phyloP scores from a whole-genome alignment of 768 basidiomycete genomes.

The Mycena indigotica region DNA sequence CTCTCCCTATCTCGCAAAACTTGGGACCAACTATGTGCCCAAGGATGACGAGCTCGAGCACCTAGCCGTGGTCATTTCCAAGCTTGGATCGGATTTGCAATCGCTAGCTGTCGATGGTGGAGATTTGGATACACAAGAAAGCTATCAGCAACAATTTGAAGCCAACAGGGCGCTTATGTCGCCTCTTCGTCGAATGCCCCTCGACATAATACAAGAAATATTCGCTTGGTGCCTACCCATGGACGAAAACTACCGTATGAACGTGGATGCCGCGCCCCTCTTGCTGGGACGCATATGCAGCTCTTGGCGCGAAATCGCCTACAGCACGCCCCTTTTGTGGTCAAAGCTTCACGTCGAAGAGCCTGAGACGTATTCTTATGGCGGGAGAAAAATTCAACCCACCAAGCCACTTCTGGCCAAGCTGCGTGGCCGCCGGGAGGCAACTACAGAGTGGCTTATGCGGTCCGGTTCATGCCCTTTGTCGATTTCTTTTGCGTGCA shows the following conservation, averaged over 20 bases:
- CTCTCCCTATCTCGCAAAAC: slow-evolving; percentile 14
- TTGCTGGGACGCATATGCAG: slow-evolving; percentile 5
- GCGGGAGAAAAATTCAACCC: too few species aligned
- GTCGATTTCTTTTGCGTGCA: background rate
- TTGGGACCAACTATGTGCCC: background rate
- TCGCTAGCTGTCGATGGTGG: too few species aligned
- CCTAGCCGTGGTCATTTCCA: background rate
- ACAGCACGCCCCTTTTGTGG: background rate
- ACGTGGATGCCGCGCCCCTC: background rate
- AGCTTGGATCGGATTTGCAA: background rate
- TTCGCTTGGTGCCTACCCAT: slow-evolving; percentile 10
- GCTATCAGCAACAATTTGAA: background rate
- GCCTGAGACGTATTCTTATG: too few species aligned
- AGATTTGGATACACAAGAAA: background rate
- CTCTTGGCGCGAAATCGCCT: slow-evolving; percentile 2
- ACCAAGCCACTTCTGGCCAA: too few species aligned
- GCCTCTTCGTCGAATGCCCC: background rate
- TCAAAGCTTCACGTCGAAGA: background rate
- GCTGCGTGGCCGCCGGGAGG: background rate
- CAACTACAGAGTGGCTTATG: background rate
- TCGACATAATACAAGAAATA: slow-evolving; percentile 5
- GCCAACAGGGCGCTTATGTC: slow-evolving; percentile 12
- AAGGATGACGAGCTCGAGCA: background rate
- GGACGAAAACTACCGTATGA: slow-evolving; percentile 1
- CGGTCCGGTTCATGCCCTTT: background rate